phyloP scores from a whole-genome alignment of 1,139 yeast genomes.

The Debaryomyces robertsiae region DNA sequence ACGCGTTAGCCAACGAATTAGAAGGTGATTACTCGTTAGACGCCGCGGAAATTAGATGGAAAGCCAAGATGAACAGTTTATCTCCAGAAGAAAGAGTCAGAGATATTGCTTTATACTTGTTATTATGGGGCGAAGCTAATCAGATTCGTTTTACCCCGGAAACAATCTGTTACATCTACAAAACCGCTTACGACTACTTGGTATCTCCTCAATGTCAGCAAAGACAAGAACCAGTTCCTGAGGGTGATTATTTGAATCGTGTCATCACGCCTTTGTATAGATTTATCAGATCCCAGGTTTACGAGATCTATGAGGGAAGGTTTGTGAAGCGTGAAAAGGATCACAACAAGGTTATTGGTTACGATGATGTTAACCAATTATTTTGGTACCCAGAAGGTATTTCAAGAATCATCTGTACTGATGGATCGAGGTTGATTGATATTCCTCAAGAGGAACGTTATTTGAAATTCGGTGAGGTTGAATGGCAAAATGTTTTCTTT shows the following conservation, averaged over 20 bases:
- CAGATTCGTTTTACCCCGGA: constrained; percentile 96
- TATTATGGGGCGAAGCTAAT: constrained; percentile 98
- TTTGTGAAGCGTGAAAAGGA: constrained; percentile 97
- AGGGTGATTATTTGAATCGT: constrained; percentile 93
- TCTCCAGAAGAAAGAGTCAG: constrained; percentile 76
- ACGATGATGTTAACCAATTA: constrained; percentile 97
- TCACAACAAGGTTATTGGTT: constrained; percentile 92
- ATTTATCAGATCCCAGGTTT: constrained; percentile 91
- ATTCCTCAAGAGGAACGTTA: constrained; percentile 88
- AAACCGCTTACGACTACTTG: constrained; percentile 88
- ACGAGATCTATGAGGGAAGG: constrained; percentile 92
- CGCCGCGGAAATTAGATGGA: constrained; percentile 56
- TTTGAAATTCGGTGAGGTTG: constrained; percentile 86
- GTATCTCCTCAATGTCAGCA: constrained; percentile 89
- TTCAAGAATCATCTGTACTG: constrained; percentile 86
- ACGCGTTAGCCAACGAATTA: constrained; percentile 69
- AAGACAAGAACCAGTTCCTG: constrained; percentile 87
- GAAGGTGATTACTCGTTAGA: constrained; percentile 79
- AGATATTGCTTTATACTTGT: constrained; percentile 84
- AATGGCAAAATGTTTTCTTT: constrained; percentile 90
- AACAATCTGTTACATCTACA: constrained; percentile 87
- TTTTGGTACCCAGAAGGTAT: constrained; percentile 99
- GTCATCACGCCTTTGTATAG: constrained; percentile 90
- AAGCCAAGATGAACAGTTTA: constrained; percentile 50
- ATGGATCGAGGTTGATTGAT: constrained; percentile 89